Conservation (phyloP, 352 stramenopile species). For the Elongisporangium prolatum region DNA sequence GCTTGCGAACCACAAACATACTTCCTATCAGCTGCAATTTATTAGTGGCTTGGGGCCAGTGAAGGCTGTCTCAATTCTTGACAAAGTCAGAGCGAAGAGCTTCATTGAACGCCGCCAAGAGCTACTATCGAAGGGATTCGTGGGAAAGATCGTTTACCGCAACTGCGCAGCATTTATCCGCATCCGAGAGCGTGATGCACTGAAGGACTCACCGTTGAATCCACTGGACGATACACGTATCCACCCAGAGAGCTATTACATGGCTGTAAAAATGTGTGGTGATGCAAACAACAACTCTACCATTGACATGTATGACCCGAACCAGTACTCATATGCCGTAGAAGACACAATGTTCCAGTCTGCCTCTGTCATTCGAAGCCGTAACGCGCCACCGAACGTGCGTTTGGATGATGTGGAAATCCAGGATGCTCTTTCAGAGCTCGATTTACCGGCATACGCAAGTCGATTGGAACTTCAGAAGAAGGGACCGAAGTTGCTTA, state of each 20-base stretch:
- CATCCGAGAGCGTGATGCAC: constrained; percentile 80
- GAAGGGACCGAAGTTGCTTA: constrained; percentile 84
- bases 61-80: constrained; percentile 74
- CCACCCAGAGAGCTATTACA: constrained; percentile 89
- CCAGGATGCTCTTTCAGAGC: constrained; percentile 80
- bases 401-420: constrained; percentile 76
- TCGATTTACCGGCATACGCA: constrained; percentile 85
- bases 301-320: constrained; percentile 89
- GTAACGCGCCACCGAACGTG: constrained; percentile 45
- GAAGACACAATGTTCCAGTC: constrained; percentile 91
- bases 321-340: constrained; percentile 87
- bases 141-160: constrained; percentile 85
- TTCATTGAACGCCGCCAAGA: constrained; percentile 86
- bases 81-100: constrained; percentile 80
- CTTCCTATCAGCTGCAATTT: constrained; percentile 85
- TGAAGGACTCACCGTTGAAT: constrained; percentile 83
- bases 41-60: constrained; percentile 81
- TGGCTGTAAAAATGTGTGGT: constrained; percentile 89
- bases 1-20: constrained; percentile 86
- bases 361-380: constrained; percentile 72
- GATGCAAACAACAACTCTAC: constrained; percentile 90
- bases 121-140: constrained; percentile 74
- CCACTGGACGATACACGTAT: constrained; percentile 86
- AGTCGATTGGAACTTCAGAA: constrained; percentile 85
- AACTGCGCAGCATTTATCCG: constrained; percentile 86